phyloP scores from a whole-genome alignment of 192 early-diverging fungal genomes.

The Kappamyces sp. region DNA sequence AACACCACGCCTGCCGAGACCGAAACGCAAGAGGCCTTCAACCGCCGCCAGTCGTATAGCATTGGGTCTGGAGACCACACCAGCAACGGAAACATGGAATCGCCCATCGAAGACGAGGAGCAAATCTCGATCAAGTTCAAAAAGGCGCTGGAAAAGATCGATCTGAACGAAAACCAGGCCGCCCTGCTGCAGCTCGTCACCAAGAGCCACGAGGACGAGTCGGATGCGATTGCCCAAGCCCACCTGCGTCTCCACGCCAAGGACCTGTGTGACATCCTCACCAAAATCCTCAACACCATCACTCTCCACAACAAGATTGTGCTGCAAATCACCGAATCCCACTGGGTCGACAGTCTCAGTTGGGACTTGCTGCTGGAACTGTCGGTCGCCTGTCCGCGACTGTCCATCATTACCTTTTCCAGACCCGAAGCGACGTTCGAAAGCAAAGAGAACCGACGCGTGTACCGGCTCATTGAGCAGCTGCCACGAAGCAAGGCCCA shows the following conservation, averaged over 20 bases:
- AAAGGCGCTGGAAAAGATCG: slow-evolving; percentile 13
- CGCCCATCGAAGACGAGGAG: slow-evolving; percentile 6
- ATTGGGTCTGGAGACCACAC: neutral
- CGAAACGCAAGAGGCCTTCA: slow-evolving; percentile 3
- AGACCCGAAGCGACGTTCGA: slow-evolving; percentile 32
- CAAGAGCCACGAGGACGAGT: slow-evolving; percentile 4
- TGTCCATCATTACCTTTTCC: slow-evolving; percentile 32
- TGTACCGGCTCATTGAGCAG: slow-evolving; percentile 23
- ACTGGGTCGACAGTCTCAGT: slow-evolving; percentile 40
- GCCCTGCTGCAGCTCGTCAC: slow-evolving; percentile 13
- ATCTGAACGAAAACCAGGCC: slow-evolving; percentile 12
- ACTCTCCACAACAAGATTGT: slow-evolving; percentile 27
- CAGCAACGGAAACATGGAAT: neutral
- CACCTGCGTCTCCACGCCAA: slow-evolving; percentile 22
- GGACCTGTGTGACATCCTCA: slow-evolving; percentile 34
- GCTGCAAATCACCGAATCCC: slow-evolving; percentile 40
- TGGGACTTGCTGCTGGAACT: slow-evolving; percentile 43
- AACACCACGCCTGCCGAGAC: neutral
- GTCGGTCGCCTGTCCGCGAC: slow-evolving; percentile 20
- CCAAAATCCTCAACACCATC: slow-evolving; percentile 27
- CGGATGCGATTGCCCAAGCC: slow-evolving; percentile 15
- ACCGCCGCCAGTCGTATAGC: slow-evolving; percentile 12
- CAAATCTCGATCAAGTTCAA: slow-evolving; percentile 6
- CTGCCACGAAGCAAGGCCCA: slow-evolving; percentile 20
- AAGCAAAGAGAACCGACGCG: slow-evolving; percentile 25